phyloP scores from a whole-genome alignment of 495 filamentous ascomycete genomes.

The Tuber magnatum region DNA sequence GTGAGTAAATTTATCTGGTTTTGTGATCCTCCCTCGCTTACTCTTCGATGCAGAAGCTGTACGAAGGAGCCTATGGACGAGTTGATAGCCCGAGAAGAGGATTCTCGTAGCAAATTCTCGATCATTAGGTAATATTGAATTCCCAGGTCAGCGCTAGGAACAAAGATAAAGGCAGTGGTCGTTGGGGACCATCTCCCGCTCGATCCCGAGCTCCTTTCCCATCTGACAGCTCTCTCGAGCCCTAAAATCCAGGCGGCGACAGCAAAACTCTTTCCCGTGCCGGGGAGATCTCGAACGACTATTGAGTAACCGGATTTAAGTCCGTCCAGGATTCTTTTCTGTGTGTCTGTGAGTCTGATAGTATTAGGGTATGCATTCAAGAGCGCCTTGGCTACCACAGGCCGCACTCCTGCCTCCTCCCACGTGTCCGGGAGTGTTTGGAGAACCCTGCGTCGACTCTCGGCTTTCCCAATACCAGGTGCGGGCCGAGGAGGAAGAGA shows the following conservation, averaged over 20 bases:
- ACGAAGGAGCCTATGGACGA: conserved; percentile 25
- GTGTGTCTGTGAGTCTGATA: conserved; percentile 19
- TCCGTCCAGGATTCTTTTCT: conserved; percentile 26
- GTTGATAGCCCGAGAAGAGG: conserved; percentile 20
- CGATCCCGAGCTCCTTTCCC: too few relatives aligned
- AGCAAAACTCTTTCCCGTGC: conserved; percentile 38
- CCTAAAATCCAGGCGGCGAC: conserved; percentile 37
- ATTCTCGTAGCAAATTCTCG: conserved; percentile 22
- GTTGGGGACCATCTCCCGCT: conserved; percentile 16
- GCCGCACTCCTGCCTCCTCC: conserved; percentile 29
- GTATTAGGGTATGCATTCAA: conserved; percentile 31
- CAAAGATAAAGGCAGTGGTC: conserved; percentile 37
- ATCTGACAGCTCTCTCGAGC: conserved; percentile 21
- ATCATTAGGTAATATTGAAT: conserved; percentile 32
- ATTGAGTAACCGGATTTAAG: conserved; percentile 30
- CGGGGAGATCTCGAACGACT: conserved; percentile 24
- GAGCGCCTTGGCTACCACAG: conserved; percentile 25
- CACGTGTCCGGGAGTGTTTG: conserved; percentile 9
- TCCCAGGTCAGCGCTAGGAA: conserved; percentile 35
- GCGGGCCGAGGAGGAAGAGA: not conserved
- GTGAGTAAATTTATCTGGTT: conserved; percentile 20
- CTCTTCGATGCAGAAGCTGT: conserved; percentile 30
- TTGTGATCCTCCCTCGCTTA: conserved; percentile 9
- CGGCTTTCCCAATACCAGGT: not conserved
- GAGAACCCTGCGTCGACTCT: not conserved